Conservation (phyloP, 331 rosid genomes). For the Pyracantha coccinea region DNA sequence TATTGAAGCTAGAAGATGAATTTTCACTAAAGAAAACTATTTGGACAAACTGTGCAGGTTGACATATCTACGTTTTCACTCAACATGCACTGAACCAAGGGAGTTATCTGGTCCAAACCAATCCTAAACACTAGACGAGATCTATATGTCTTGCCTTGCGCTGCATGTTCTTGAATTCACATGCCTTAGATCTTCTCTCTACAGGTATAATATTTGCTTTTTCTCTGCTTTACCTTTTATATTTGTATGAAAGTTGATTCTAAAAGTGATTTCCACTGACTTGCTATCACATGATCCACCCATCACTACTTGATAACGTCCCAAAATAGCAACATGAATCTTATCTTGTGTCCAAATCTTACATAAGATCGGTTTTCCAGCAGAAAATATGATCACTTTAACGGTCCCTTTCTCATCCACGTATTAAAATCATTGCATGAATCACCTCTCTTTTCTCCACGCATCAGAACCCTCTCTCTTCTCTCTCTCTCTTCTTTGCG, state of each 20-base stretch:
- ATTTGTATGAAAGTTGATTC: neutral
- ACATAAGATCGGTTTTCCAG: neutral
- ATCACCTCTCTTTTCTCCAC: no score
- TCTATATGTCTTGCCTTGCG: neutral
- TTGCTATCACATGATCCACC: neutral
- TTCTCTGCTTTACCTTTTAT: neutral
- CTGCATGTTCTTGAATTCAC: neutral
- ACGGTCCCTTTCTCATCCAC: neutral
- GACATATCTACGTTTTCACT: neutral
- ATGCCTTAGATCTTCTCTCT: neutral
- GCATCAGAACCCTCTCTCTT: no score
- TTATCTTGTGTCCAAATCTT: neutral
- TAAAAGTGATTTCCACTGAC: neutral
- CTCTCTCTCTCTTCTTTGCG: no score
- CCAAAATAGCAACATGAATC: neutral
- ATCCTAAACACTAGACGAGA: neutral
- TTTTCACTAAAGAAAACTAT: neutral
- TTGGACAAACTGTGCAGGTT: neutral
- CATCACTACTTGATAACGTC: neutral
- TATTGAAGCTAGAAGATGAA: neutral
- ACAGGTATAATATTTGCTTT: neutral
- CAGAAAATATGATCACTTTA: neutral
- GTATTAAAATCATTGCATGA: neutral
- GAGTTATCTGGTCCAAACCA: neutral
- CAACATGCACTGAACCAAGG: neutral